Percentiles rank a stretch among this genome's conserved stretches.
Conservation (phyloP, 2,329 filamentous ascomycete genomes). For the Elsinoe batatas region DNA sequence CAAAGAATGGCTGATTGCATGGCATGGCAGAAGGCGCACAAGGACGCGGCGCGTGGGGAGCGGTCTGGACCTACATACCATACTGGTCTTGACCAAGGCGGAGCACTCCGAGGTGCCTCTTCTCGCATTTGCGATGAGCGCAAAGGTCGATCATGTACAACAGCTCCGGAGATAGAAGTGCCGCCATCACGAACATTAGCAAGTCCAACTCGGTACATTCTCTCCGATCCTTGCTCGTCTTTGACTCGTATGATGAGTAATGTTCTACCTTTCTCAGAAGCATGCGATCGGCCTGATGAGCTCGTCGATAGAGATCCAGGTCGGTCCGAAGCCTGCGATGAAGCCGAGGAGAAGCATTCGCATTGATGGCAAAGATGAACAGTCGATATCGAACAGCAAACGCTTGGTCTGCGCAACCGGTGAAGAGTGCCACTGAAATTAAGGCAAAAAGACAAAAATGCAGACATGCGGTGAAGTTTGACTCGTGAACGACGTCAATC, state of each 20-base stretch:
- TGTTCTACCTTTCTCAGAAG: no score
- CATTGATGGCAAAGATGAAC: not conserved
- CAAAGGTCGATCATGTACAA: not conserved
- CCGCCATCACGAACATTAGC: not conserved
- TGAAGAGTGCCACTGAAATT: not conserved
- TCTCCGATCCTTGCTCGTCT: no score
- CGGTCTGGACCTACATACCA: not conserved
- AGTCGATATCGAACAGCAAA: not conserved
- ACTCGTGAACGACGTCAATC: not conserved
- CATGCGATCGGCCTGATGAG: no score
- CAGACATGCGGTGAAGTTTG: conserved; percentile 2
- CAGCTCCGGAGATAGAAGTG: not conserved
- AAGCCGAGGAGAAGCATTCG: not conserved
- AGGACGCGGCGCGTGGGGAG: not conserved
- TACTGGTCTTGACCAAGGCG: not conserved
- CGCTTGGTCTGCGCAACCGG: not conserved
- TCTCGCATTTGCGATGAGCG: no score
- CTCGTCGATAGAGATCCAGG: no score
- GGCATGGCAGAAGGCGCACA: not conserved
- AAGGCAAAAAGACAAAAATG: not conserved
- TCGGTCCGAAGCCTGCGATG: not conserved
- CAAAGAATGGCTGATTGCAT: not conserved
- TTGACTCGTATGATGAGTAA: no score
- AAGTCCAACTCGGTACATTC: not conserved
- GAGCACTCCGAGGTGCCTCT: not conserved